These are phyloP conservation scores for Cutaneotrichosporon cavernicola DNA, from an alignment of 1,284 basidiomycete species.

Conservation along the genomic window DNA sequence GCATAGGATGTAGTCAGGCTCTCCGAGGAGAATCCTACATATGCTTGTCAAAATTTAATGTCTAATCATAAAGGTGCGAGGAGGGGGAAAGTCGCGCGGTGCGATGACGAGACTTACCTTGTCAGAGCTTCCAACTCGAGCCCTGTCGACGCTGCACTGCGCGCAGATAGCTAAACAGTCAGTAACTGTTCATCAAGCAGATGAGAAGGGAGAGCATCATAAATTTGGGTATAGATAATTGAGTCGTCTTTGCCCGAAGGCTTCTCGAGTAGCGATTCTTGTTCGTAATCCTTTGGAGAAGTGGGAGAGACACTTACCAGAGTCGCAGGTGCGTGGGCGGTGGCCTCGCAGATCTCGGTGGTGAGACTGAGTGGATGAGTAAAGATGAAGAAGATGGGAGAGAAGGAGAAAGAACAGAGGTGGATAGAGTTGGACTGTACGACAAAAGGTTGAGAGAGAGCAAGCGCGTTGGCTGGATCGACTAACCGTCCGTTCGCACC, in stretches of 20 bases:
- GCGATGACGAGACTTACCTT: constrained; percentile 1
- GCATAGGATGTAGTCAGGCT: constrained; percentile 45
- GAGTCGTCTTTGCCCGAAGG: constrained; percentile 45
- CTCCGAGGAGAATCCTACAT: constrained; percentile 50
- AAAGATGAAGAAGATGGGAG: constrained; percentile 4
- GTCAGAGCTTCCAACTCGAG: not conserved
- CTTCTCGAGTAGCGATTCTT: constrained; percentile 54
- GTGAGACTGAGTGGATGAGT: constrained; percentile 6
- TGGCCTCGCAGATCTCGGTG: not conserved
- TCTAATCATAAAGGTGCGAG: constrained; percentile 41
- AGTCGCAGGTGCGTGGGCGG: not conserved
- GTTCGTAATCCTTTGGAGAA: constrained; percentile 41
- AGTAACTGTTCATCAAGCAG: not conserved
- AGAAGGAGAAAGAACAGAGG: not conserved
- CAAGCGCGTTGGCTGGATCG: constrained; percentile 4
- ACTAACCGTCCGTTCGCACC: not conserved
- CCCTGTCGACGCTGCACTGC: not conserved
- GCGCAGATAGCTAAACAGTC: not conserved
- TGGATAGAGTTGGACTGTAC: not conserved
- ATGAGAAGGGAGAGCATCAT: constrained; percentile 22
- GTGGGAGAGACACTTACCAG: constrained; percentile 1
- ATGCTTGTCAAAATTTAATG: constrained; percentile 47
- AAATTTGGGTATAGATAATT: constrained; percentile 53
- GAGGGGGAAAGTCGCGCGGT: not conserved
- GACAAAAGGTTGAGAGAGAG: not conserved